These are phyloP conservation scores for Sporisorium scitamineum DNA, from an alignment of 1,284 basidiomycete species.

Conservation along the genomic window DNA sequence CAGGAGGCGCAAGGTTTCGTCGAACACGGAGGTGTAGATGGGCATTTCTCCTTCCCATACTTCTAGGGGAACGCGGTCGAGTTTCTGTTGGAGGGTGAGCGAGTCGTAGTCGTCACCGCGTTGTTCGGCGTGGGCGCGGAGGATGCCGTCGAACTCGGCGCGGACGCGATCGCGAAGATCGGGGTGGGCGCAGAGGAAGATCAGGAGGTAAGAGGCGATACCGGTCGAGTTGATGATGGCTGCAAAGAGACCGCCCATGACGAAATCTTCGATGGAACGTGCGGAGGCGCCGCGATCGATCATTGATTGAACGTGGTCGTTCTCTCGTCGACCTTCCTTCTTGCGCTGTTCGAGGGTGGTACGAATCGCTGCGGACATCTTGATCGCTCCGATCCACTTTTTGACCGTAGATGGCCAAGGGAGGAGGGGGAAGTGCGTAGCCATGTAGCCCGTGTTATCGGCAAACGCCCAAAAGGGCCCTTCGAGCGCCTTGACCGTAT, in stretches of 20 bases:
- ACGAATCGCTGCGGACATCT: constrained; percentile 44
- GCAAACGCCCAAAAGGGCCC: constrained; percentile 49
- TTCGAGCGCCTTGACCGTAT: constrained; percentile 35
- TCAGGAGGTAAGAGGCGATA: constrained; percentile 30
- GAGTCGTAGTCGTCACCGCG: constrained; percentile 41
- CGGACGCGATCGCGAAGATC: constrained; percentile 23
- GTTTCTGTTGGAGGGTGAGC: constrained; percentile 28
- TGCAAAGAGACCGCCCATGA: constrained; percentile 52
- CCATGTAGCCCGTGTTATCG: constrained; percentile 48
- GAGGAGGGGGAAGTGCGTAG: constrained; percentile 39
- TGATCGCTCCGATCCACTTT: constrained; percentile 48
- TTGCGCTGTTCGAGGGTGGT: constrained; percentile 34
- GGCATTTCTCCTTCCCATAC: constrained; percentile 44
- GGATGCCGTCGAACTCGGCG: constrained; percentile 29
- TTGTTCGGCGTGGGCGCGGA: constrained; percentile 34
- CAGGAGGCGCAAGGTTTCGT: constrained; percentile 51
- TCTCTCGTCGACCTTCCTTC: constrained; percentile 36
- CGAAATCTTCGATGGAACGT: constrained; percentile 38
- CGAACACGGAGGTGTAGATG: constrained; percentile 29
- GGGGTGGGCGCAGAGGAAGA: constrained; percentile 31
- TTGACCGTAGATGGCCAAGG: constrained; percentile 27
- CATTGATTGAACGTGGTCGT: constrained; percentile 51
- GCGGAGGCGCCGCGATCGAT: constrained; percentile 35
- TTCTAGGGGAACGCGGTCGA: constrained; percentile 28
- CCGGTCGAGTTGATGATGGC: constrained; percentile 60